A percentile compares a stretch with the other conserved stretches of the same genome.
Evolutionary conservation across 805 yeast species (phyloP).

Genomic region (Cyberlindnera bimundalis): DNA sequence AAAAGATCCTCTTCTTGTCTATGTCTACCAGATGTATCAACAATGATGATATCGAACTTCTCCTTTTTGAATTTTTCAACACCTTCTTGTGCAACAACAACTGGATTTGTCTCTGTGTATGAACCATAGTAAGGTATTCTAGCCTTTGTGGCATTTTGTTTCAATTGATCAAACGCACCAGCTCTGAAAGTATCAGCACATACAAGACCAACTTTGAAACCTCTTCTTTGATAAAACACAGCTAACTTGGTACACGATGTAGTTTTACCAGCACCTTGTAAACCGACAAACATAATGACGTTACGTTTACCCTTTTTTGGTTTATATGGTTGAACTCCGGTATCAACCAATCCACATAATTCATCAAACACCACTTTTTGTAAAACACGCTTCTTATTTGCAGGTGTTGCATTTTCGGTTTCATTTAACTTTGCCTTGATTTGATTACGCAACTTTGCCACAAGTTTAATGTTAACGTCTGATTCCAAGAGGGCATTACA

Average conservation of each 20-base stretch:
- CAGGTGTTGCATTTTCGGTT: slow-evolving; percentile 43
- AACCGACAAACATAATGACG: slow-evolving; percentile 95
- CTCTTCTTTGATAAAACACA: slow-evolving; percentile 88
- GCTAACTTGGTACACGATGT: slow-evolving; percentile 97
- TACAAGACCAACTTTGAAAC: slow-evolving; percentile 91
- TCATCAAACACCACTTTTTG: slow-evolving; percentile 96
- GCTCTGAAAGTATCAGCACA: slow-evolving; percentile 99
- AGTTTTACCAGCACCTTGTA: slow-evolving; percentile 98
- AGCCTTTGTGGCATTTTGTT: slow-evolving; percentile 95
- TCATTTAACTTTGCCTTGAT: slow-evolving; percentile 56
- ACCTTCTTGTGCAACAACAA: slow-evolving; percentile 86
- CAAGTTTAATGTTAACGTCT: slow-evolving; percentile 90
- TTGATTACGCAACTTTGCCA: slow-evolving; percentile 69
- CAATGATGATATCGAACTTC: slow-evolving; percentile 88
- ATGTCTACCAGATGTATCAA: slow-evolving; percentile 97
- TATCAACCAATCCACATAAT: slow-evolving; percentile 80
- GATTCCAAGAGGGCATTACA: slow-evolving; percentile 87
- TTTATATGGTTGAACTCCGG: slow-evolving; percentile 56
- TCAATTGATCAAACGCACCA: slow-evolving; percentile 98
- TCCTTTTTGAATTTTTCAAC: slow-evolving; percentile 88
- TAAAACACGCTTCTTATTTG: slow-evolving; percentile 71
- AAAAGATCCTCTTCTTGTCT: slow-evolving; percentile 90
- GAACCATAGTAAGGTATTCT: slow-evolving; percentile 93
- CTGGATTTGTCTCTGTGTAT: slow-evolving; percentile 94
- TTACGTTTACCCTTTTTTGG: slow-evolving; percentile 80